Evolutionary conservation across 352 stramenopile genomes (phyloP), one percentile per base, ranked within the genome.

Genomic region (Pythium brassicae): DNA sequence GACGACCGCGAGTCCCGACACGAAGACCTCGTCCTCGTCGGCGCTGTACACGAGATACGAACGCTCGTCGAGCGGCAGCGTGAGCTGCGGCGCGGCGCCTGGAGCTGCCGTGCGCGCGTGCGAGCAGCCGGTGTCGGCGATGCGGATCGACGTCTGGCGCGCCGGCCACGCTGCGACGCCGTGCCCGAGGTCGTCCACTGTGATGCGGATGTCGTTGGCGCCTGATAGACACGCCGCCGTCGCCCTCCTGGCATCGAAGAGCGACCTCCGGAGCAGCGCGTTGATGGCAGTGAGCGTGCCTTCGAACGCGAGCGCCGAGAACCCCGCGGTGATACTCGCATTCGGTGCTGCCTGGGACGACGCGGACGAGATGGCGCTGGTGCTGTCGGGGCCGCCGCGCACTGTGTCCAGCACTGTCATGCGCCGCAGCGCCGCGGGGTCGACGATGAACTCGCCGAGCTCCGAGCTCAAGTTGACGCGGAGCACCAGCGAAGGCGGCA

Each of bases 271-370:
- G 17, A 70, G 35, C 22, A 66, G 45, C 7, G 22, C 19, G 40
- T 70, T 70, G 12, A 50, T 27, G n/a, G 57, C 54, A 15, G n/a
- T 10, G 9, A 67, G 40, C 15, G 25, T 27, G 4, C 53, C 59
- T 53, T 70, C 48, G 14, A 70, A 60, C 23, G 50, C 43, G 25
- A 70, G 26, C 9, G 22, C 12, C 20, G n/a, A 32, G 48, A 53
- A 40, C 12, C 40, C 27, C 19, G n/a, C 35, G 9, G 14, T 15
- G 19, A 23, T 19, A 40, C 11, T 26, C 2, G 6, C 17, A 15
- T 10, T 17, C 25, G 22, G 15, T 15, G 25, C 7, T 26, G 19
- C 27, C 22, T 8, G 2, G n/a, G n/a, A n/a, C 5, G 9, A 9
- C 4, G 26, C 19, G 5, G 23, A 12, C 14, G 25, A 22, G 5